Evolutionary conservation across 345 rosid genomes (phyloP), one percentile per base, ranked within the genome.

Genomic region (Geranium brycei): DNA sequence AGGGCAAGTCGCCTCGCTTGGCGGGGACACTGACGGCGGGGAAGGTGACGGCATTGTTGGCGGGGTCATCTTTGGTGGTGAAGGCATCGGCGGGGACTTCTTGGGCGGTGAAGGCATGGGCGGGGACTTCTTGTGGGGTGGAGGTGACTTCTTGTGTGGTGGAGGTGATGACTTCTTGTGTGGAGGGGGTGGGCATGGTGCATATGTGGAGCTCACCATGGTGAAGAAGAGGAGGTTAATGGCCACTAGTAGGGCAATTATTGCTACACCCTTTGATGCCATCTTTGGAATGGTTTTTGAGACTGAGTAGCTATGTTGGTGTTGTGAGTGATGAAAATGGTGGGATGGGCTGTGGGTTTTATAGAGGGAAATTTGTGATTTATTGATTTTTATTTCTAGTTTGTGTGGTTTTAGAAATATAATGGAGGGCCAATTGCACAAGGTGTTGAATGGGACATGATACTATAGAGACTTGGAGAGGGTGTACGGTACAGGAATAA

Each of bases 141-240:
- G 63, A 18, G 41, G 41, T 7, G 41, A 23, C 28, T 23, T 35
- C 41, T 35, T 35, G 41, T 41, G 60, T 10, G 47, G n/a, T 13
- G 64, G 57, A 1, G 17, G 13, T 58, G 19, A 5, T 10, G 65
- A 23, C 28, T 23, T 23, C 28, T 23, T 23, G 28, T 23, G 28
- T 23, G 28, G 28, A 23, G 81, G 74, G 53, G 85, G 81, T 13
- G 81, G 83, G 75, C 76, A 67, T 47, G 82, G 79, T 53, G 69
- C 75, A 62, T 69, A 51, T 68, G 85, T 80, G 31, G 91, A 82
- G 67, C 76, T 80, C 18, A 88, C 96, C 71, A 79, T 38, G 19
- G 79, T 85, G 88, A 82, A 83, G 77, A 88, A 82, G 56, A 91
- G 72, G 66, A 86, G 79, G 83, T 81, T 81, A 59, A 85, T 69